phyloP scores from a whole-genome alignment of 2,329 filamentous ascomycete species.

The Penicillium verrucosum region DNA sequence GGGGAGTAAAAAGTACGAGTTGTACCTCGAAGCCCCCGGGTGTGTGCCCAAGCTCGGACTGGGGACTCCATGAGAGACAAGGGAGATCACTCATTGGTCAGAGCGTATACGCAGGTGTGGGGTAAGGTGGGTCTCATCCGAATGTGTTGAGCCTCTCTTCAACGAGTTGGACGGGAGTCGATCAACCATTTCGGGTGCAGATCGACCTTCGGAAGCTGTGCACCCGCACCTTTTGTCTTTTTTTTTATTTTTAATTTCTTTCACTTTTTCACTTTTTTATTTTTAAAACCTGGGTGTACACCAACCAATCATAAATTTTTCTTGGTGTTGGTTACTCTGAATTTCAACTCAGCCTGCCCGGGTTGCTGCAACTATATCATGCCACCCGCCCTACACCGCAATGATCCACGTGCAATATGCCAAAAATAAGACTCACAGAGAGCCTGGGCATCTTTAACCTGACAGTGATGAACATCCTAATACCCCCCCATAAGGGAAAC shows the following conservation, averaged over 20 bases:
- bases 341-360: background rate
- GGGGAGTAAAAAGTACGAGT: background rate
- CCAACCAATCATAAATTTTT: background rate
- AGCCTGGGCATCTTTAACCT: background rate
- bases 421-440: constrained; percentile 4
- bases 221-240: background rate
- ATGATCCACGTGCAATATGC: background rate
- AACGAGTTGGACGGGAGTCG: background rate
- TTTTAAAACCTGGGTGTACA: background rate
- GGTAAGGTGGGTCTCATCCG: background rate
- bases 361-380: background rate
- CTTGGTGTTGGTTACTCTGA: background rate
- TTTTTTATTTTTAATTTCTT: too few species aligned
- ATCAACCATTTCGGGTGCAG: background rate
- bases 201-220: background rate
- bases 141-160: constrained; percentile 2
- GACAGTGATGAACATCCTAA: background rate
- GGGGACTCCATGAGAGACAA: background rate
- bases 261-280: too few species aligned
- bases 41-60: background rate
- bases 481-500: background rate
- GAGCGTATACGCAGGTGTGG: background rate
- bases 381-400: background rate
- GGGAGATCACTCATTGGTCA: background rate
- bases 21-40: background rate